Evolutionary conservation across 768 basidiomycete species (phyloP).

Genomic region (Boletus bicolor): DNA sequence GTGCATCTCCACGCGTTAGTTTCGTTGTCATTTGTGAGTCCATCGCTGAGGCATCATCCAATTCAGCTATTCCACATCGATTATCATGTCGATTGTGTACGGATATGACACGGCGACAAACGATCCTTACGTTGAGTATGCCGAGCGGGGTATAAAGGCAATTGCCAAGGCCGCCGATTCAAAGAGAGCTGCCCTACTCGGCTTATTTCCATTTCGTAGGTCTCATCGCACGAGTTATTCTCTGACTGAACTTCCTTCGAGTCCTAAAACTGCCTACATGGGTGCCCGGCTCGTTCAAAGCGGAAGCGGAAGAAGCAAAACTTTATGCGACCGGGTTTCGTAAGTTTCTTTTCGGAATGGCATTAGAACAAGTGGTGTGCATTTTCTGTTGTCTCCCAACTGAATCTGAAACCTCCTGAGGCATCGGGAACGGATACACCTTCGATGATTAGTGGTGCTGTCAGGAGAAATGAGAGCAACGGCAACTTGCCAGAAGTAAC

Average conservation of each 20-base stretch:
- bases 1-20: conserved; percentile 28
- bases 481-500: conserved; percentile 21
- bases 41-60: neutral
- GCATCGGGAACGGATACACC: conserved; percentile 11
- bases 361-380: conserved; percentile 20
- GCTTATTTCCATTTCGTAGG: conserved; percentile 28
- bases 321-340: conserved; percentile 19
- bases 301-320: conserved; percentile 16
- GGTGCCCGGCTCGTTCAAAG: conserved; percentile 25
- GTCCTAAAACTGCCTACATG: conserved; percentile 26
- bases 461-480: conserved; percentile 18
- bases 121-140: conserved; percentile 24
- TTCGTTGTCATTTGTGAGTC: neutral
- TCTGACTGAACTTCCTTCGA: conserved; percentile 4
- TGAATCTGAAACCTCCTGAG: conserved; percentile 2
- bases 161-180: conserved; percentile 16
- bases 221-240: neutral
- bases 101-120: conserved; percentile 21
- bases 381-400: neutral
- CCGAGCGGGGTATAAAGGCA: conserved; percentile 12
- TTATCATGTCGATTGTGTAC: conserved; percentile 28
- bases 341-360: conserved; percentile 22
- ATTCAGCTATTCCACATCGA: conserved; percentile 26
- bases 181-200: conserved; percentile 22
- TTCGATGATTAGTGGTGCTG: conserved; percentile 22